phyloP scores from a whole-genome alignment of 805 yeast genomes.

The Myxozyma nipponensis region DNA sequence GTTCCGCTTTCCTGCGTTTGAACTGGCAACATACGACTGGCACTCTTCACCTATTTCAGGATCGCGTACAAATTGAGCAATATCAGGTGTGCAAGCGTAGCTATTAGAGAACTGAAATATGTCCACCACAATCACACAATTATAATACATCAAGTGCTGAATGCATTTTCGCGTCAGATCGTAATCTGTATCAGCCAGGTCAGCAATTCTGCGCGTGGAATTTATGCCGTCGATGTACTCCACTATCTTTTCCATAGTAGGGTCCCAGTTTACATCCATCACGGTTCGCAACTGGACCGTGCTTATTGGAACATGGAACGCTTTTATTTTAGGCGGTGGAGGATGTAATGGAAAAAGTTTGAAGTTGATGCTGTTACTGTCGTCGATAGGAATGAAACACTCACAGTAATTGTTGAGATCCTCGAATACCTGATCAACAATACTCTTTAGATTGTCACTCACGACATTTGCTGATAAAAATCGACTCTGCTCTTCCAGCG shows the following conservation, averaged over 20 bases:
- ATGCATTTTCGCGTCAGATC: conserved; percentile 78
- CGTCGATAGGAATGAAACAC: conserved; percentile 89
- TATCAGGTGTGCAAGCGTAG: conserved; percentile 81
- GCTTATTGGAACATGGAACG: conserved; percentile 89
- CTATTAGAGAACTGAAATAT: conserved; percentile 84
- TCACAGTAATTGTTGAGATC: conserved; percentile 94
- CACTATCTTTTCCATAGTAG: conserved; percentile 83
- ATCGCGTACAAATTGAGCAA: conserved; percentile 64
- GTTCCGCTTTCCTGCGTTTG: conserved; percentile 34
- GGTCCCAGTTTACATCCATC: conserved; percentile 94
- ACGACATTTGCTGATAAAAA: conserved; percentile 57
- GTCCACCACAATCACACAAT: conserved; percentile 76
- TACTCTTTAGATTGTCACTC: conserved; percentile 58
- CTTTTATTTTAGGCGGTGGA: conserved; percentile 69
- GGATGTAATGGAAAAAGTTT: conserved; percentile 87
- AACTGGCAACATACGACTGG: conserved; percentile 62
- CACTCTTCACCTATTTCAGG: conserved; percentile 72
- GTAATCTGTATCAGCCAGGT: conserved; percentile 76
- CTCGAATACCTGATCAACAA: conserved; percentile 86
- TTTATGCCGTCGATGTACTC: conserved; percentile 88
- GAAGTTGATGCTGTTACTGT: conserved; percentile 84
- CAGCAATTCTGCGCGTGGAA: conserved; percentile 70
- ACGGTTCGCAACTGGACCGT: conserved; percentile 68
- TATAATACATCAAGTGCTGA: conserved; percentile 85
- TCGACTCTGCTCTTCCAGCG: conserved; percentile 80